Percentiles rank a stretch among this genome's conserved stretches.
These are phyloP conservation scores for Nidularia pulvinata DNA, from an alignment of 768 basidiomycete genomes.

Conservation along the genomic window DNA sequence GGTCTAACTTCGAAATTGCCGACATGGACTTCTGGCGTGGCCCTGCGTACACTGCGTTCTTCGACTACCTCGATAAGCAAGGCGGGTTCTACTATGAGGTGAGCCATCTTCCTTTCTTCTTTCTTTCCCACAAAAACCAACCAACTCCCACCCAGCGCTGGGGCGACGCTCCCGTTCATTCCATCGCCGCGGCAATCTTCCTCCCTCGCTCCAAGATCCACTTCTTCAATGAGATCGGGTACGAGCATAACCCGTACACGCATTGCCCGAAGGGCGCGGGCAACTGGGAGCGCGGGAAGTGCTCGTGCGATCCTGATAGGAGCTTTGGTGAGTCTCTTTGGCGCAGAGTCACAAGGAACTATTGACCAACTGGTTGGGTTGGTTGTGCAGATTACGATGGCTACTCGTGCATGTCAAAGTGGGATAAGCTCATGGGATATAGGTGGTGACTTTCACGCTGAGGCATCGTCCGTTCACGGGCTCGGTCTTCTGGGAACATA, in stretches of 20 bases:
- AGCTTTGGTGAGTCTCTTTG: conserved; percentile 56
- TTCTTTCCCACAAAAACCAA: not conserved
- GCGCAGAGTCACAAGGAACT: too few relatives aligned
- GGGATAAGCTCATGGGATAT: conserved; percentile 36
- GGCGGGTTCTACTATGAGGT: conserved; percentile 77
- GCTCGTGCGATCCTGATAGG: conserved; percentile 53
- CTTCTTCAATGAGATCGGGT: conserved; percentile 75
- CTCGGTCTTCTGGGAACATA: too few relatives aligned
- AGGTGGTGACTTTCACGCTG: not conserved
- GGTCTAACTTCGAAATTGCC: conserved; percentile 77
- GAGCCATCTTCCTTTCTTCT: conserved; percentile 16
- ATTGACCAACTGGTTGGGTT: too few relatives aligned
- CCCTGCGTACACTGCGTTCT: conserved; percentile 63
- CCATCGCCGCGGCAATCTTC: conserved; percentile 78
- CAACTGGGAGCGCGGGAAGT: conserved; percentile 54
- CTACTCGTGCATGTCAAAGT: conserved; percentile 56
- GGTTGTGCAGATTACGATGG: conserved; percentile 46
- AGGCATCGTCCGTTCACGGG: too few relatives aligned
- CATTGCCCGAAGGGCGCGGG: conserved; percentile 54
- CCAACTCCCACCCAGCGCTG: conserved; percentile 49
- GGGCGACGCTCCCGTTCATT: conserved; percentile 90
- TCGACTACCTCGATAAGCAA: conserved; percentile 57
- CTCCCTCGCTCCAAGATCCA: conserved; percentile 67
- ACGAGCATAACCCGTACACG: conserved; percentile 74
- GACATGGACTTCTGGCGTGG: conserved; percentile 68